phyloP scores from a whole-genome alignment of 202 grass and related monocot genomes.

The Bolboschoenoplectus hybrid region DNA sequence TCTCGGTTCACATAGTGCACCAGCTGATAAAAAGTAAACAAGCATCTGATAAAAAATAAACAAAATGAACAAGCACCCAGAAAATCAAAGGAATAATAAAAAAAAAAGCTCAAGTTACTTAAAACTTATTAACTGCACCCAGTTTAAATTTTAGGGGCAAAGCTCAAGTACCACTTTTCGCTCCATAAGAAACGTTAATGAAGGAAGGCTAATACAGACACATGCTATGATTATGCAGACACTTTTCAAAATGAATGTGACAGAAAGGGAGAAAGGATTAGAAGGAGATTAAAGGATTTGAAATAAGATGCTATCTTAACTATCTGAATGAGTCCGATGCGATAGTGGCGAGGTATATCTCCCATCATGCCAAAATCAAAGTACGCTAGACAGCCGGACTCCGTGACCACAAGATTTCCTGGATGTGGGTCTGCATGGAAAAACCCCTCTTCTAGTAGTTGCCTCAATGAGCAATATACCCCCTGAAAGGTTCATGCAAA shows the following conservation, averaged over 20 bases:
- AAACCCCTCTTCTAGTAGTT: slow-evolving; percentile 95
- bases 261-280: not conserved
- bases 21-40: slow-evolving; percentile 57
- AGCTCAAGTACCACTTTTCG: not conserved
- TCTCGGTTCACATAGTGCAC: slow-evolving; percentile 96
- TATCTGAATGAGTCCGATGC: slow-evolving; percentile 95
- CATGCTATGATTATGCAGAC: not conserved
- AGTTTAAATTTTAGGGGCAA: not conserved
- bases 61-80: not conserved
- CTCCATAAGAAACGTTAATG: not conserved
- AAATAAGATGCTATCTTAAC: slow-evolving; percentile 49
- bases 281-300: not conserved
- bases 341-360: slow-evolving; percentile 93
- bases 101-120: not conserved
- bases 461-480: slow-evolving; percentile 88
- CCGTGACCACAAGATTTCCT: slow-evolving; percentile 90
- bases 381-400: slow-evolving; percentile 84
- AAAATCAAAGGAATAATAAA: not conserved
- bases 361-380: slow-evolving; percentile 99
- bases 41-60: not conserved
- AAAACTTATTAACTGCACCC: not conserved
- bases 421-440: slow-evolving; percentile 99
- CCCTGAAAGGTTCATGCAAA: slow-evolving; percentile 49
- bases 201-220: not conserved
- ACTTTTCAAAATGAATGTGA: not conserved